These are phyloP conservation scores for Atkinsonella texensis DNA, from an alignment of 2,329 filamentous ascomycete species.

Conservation along the genomic window DNA sequence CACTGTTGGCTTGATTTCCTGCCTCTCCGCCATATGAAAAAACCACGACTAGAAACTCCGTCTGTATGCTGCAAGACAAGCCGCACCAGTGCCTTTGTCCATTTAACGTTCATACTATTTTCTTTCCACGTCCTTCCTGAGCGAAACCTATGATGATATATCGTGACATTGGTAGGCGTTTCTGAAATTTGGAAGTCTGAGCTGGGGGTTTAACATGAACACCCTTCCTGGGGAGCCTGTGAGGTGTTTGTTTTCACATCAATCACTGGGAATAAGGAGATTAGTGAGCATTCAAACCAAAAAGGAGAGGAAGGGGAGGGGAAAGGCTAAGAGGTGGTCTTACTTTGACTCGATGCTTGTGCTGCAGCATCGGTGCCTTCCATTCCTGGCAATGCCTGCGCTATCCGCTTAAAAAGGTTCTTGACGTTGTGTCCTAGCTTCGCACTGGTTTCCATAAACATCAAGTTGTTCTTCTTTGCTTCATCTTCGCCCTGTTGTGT, in stretches of 20 bases:
- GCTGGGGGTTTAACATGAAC: conserved; percentile 27
- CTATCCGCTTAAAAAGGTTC: conserved; percentile 93
- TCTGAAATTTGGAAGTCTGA: background rate
- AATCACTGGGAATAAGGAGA: conserved; percentile 53
- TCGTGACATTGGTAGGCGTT: background rate
- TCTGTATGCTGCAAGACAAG: background rate
- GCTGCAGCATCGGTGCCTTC: conserved; percentile 75
- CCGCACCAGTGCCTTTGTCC: background rate
- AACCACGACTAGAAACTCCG: background rate
- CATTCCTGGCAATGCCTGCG: conserved; percentile 95
- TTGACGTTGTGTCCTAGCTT: conserved; percentile 98
- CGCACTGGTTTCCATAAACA: conserved; percentile 98
- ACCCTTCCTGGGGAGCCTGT: conserved; percentile 60
- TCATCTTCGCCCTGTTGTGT: conserved; percentile 95
- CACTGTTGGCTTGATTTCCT: no score
- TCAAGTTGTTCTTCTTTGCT: conserved; percentile 92
- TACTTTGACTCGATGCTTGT: conserved; percentile 65
- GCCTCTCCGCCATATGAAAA: background rate
- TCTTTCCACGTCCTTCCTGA: background rate
- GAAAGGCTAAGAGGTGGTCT: conserved; percentile 21
- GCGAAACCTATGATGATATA: no score
- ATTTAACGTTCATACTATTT: background rate
- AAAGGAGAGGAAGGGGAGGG: background rate
- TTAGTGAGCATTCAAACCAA: conserved; percentile 11
- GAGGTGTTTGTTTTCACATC: conserved; percentile 77